These are phyloP conservation scores for Corynascus novoguineensis DNA, from an alignment of 495 filamentous ascomycete species.

Conservation along the genomic window DNA sequence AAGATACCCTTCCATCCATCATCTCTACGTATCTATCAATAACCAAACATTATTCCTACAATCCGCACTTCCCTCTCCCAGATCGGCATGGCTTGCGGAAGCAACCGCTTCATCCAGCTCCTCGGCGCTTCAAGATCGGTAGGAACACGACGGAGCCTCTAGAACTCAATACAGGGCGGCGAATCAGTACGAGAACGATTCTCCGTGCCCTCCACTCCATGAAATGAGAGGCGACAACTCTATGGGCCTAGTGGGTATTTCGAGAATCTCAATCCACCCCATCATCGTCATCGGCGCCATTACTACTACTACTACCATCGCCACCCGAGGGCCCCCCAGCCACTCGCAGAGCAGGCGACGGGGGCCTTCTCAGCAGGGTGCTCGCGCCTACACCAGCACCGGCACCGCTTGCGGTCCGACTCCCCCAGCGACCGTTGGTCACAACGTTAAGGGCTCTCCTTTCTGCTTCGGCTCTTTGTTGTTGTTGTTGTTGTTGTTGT, in stretches of 20 bases:
- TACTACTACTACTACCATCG: not conserved
- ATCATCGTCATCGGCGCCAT: slow-evolving; percentile 22
- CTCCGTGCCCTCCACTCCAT: no score
- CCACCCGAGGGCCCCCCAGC: not conserved
- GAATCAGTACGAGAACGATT: no score
- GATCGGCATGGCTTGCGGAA: no score
- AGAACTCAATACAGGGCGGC: no score
- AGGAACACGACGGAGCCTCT: no score
- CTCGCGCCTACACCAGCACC: slow-evolving; percentile 22
- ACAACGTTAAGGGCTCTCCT: slow-evolving; percentile 39
- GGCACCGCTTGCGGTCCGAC: slow-evolving; percentile 10
- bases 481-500: not conserved
- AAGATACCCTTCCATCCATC: not conserved
- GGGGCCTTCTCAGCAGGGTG: slow-evolving; percentile 26
- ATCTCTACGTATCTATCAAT: not conserved
- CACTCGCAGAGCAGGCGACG: not conserved
- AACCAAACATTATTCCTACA: not conserved
- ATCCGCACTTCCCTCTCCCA: not conserved
- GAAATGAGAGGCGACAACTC: no score
- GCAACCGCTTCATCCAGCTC: no score
- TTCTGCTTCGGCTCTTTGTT: slow-evolving; percentile 31
- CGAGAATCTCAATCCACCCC: slow-evolving; percentile 23
- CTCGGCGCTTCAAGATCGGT: no score
- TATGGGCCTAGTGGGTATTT: no score
- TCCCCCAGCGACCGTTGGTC: slow-evolving; percentile 35